These are phyloP conservation scores for Debaryomyces castellii DNA, from an alignment of 805 yeast genomes.

Conservation along the genomic window DNA sequence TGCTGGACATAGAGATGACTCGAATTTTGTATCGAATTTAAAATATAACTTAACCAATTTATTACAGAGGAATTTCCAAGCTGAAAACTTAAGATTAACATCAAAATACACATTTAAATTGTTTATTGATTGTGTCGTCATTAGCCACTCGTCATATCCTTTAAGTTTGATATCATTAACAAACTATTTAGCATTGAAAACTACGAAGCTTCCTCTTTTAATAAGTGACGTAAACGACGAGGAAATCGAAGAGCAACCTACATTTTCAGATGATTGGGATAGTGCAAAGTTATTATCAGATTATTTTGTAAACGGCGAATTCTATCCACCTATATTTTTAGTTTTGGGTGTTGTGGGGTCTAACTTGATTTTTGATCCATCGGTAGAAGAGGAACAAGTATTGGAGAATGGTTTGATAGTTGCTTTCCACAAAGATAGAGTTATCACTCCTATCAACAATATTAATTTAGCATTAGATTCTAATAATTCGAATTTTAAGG, in stretches of 20 bases:
- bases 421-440: conserved; percentile 66
- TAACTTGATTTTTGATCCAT: conserved; percentile 77
- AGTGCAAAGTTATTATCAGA: conserved; percentile 48
- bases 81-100: conserved; percentile 57
- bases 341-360: conserved; percentile 73
- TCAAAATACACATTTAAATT: conserved; percentile 74
- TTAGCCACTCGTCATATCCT: conserved; percentile 79
- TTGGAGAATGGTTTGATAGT: conserved; percentile 79
- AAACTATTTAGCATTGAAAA: conserved; percentile 74
- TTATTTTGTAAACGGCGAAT: conserved; percentile 24
- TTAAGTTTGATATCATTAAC: conserved; percentile 78
- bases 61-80: conserved; percentile 53
- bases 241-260: conserved; percentile 83
- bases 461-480: conserved; percentile 58
- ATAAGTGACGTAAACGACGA: conserved; percentile 68
- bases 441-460: conserved; percentile 72
- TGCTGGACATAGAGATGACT: conserved; percentile 79
- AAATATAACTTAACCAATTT: conserved; percentile 60
- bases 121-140: conserved; percentile 74
- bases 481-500: conserved; percentile 48
- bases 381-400: conserved; percentile 84
- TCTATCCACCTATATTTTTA: conserved; percentile 75
- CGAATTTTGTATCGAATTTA: conserved; percentile 62
- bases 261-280: conserved; percentile 87
- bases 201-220: conserved; percentile 73